Conservation (phyloP, 2,329 filamentous ascomycete species). For the Fusarium sp. region DNA sequence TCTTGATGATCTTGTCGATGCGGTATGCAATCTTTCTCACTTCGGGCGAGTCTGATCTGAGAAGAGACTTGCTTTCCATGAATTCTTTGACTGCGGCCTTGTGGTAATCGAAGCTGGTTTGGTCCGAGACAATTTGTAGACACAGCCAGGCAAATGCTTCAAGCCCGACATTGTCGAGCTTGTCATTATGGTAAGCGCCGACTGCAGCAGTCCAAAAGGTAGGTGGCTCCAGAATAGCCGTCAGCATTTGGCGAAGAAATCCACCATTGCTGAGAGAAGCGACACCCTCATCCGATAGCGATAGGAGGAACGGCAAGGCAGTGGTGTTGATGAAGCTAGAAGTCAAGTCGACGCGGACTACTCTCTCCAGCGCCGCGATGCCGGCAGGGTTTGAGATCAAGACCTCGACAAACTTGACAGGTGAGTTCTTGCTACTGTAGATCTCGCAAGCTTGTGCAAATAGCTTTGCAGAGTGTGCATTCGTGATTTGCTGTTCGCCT, state of each 20-base stretch:
- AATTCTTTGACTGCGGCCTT: constrained; percentile 36
- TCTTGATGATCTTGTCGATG: constrained; percentile 51
- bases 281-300: constrained; percentile 20
- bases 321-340: constrained; percentile 43
- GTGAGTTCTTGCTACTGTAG: constrained; percentile 14
- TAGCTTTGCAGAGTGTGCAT: constrained; percentile 34
- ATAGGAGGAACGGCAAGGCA: constrained; percentile 19
- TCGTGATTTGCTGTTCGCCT: constrained; percentile 25
- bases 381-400: constrained; percentile 37
- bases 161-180: constrained; percentile 46
- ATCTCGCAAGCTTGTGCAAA: constrained; percentile 40
- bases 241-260: constrained; percentile 45
- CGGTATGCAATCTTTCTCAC: constrained; percentile 46
- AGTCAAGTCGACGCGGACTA: constrained; percentile 39
- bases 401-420: constrained; percentile 42
- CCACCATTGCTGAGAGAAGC: constrained; percentile 29
- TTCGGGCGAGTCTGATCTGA: constrained; percentile 35
- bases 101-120: constrained; percentile 24
- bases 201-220: constrained; percentile 64
- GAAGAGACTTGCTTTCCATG: constrained; percentile 38
- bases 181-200: constrained; percentile 38
- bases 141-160: constrained; percentile 59
- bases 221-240: constrained; percentile 61
- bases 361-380: constrained; percentile 35
- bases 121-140: constrained; percentile 52